Evolutionary conservation across 306 rosid species (phyloP).

Genomic region (Sophora flavescens): DNA sequence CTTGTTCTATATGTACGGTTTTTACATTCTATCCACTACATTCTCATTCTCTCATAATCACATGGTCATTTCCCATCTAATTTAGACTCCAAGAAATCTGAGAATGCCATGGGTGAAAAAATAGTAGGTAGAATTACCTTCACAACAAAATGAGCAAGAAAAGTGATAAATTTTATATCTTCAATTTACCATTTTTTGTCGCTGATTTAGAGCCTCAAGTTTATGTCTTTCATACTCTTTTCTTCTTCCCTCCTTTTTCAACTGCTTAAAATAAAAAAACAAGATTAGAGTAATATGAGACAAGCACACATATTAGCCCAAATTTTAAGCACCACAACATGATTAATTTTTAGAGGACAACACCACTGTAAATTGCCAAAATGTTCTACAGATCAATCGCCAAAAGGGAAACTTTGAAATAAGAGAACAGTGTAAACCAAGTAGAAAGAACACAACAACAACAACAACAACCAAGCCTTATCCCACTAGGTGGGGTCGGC

Average conservation of each 20-base stretch:
- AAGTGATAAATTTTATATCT: slow-evolving; percentile 27
- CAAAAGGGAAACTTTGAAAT: slow-evolving; percentile 2
- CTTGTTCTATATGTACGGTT: slow-evolving; percentile 23
- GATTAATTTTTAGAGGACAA: slow-evolving; percentile 20
- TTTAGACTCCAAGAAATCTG: background rate
- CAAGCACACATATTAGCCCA: slow-evolving; percentile 20
- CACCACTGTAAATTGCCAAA: slow-evolving; percentile 5
- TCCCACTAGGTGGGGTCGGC: too few species aligned
- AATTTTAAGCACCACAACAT: background rate
- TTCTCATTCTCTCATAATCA: slow-evolving; percentile 33
- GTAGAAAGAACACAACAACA: slow-evolving; percentile 8
- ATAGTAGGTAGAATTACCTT: slow-evolving; percentile 15
- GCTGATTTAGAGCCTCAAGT: slow-evolving; percentile 83
- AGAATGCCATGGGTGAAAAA: slow-evolving; percentile 15
- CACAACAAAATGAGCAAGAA: slow-evolving; percentile 22
- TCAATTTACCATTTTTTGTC: slow-evolving; percentile 73
- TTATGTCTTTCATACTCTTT: slow-evolving; percentile 81
- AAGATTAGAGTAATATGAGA: slow-evolving; percentile 30
- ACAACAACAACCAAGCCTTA: too few species aligned
- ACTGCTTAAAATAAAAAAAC: slow-evolving; percentile 57
- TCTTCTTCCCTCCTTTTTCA: slow-evolving; percentile 85
- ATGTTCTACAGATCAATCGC: slow-evolving; percentile 5
- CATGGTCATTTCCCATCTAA: slow-evolving; percentile 3
- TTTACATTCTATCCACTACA: background rate
- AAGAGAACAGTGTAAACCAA: slow-evolving; percentile 28